Base-by-base conservation (phyloP, 2,329 filamentous ascomycete genomes). In the Chaetothyriales sp. region DNA sequence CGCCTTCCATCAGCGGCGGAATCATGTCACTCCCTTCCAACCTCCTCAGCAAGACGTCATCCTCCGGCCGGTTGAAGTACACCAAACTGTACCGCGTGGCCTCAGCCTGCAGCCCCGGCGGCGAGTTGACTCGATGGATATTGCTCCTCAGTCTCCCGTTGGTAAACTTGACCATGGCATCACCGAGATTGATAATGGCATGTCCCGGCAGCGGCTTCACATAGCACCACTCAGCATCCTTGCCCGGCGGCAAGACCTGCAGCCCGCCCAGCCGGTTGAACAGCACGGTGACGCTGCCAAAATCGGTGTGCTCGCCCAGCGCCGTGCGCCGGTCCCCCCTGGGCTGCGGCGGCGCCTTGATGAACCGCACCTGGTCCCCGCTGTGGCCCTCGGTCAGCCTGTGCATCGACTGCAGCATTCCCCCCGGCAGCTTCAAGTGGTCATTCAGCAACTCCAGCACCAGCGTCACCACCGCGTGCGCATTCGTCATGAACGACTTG, bases 231-330 rank as follows among this genome's bases (percentile, higher is more conserved):
- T 68, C 61, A 8, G 63, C 64, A 49, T 66, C 64, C 3, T 57
- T 56, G 0, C 63, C 65, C 0, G 73, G 73, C 0, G 70, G 67
- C 1, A 72, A 64, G 3, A 78, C 71, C 57, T 78, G 76, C 10
- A 79, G 64, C 0, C 76, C 76, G 0, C 75, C 75, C 2, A 78
- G 0, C 1, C 73, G 68, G 60, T 77, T 79, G 62, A 78, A 76
- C 1, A 80, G 66, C 5, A 79, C 62, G 0, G 76, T 79, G 10
- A 79, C 64, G 47, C 66, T 72, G 44, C 75, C 76, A 54, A 78
- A 78, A 57, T 79, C 77, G 1, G 75, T 78, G 59, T 79, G 76
- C 49, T 73, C 73, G 20, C 73, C 72, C 20, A 76, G 58, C 1
- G 70, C 68, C 2, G 70, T 69, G 42, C 63, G 64, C 20, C 64